Evolutionary conservation across 805 yeast species (phyloP), one percentile per base, ranked within the genome.

Genomic region (Phaffomyces opuntiae): DNA sequence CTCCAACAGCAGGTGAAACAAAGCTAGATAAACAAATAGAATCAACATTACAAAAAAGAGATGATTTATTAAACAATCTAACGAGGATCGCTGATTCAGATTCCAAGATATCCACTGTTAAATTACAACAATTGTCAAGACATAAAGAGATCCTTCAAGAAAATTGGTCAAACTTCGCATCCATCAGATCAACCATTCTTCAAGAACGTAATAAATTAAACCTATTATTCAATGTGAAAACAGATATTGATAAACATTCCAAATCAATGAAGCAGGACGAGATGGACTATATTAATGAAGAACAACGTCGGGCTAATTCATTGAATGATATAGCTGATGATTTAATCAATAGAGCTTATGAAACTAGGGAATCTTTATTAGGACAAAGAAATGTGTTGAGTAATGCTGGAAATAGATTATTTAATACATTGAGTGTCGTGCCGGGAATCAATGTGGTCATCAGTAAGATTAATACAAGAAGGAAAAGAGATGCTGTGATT

Each of bases 401-500:
- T 46, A 77, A 70, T 49, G 85, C 93, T 6, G 86, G 83, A 51
- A 72, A 76, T 46, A 73, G 78, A 47, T 68, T 90, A 45, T 70
- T 80, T 49, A 74, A 74, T 37, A 71, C 86, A 1, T 66, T 89
- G 39, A 78, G 77, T 56, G 69, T 75, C 35, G 75, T 93, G 41
- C 99, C 99, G 0, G 97, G 97, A 1, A 68, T 91, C 39, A 85
- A 83, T 59, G 77, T 78, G 8, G 62, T 91, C 45, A 78, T 91
- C 29, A 69, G 82, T 9, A 84, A 83, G 63, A 90, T 91, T 53
- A 89, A 89, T 62, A 83, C 96, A 4, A 75, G 98, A 57, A 83
- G 90, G 64, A 86, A 82, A 68, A 78, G 96, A 47, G 96, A 93
- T 63, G 82, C 95, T 21, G 61, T 91, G 27, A 83, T 91, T n/a